Evolutionary conservation across 805 yeast species (phyloP), one percentile per base, ranked within the genome.

Genomic region (Lipomyces oligophaga): DNA sequence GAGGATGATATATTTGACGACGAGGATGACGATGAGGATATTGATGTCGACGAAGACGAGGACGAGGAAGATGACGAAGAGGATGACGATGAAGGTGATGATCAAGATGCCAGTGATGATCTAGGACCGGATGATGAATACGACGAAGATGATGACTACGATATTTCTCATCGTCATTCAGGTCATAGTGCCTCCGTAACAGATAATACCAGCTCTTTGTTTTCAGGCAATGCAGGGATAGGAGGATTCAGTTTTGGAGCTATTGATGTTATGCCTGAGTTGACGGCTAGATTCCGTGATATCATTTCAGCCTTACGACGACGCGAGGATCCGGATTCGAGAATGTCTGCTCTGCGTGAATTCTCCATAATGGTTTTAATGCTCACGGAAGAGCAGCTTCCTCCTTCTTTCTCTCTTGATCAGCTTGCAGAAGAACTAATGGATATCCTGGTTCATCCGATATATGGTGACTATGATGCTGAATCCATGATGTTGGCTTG

Each of bases 401-500:
- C 58, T 2, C 58, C 59, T 15, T 37, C 53, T 2, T 67, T 89
- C 6, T 87, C 95, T 0, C 70, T 81, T 0, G 74, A 71, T 39
- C 72, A 69, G 41, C 61, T 87, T 20, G 68, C 84, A 0, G 69
- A 68, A 25, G 74, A 75, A 13, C 64, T 89, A 35, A 77, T 83
- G 0, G 63, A 65, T 2, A 72, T 87, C 5, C 66, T 90, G 61
- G 70, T 71, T 13, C 80, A 78, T 50, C 81, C 85, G 0, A 34
- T 58, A 4, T 72, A 79, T 39, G 74, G 54, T 3, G 56, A 72
- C 24, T 84, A 78, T 18, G 83, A 83, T 53, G 67, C 85, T 39
- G 96, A 90, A 60, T 61, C 89, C n/a, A 90, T 84, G 59, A 66
- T 90, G 35, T 81, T 84, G 32, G 82, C 94, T 0, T 85, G 95